Conservation (phyloP, 1,284 basidiomycete species). For the Trichosporon sp. region DNA sequence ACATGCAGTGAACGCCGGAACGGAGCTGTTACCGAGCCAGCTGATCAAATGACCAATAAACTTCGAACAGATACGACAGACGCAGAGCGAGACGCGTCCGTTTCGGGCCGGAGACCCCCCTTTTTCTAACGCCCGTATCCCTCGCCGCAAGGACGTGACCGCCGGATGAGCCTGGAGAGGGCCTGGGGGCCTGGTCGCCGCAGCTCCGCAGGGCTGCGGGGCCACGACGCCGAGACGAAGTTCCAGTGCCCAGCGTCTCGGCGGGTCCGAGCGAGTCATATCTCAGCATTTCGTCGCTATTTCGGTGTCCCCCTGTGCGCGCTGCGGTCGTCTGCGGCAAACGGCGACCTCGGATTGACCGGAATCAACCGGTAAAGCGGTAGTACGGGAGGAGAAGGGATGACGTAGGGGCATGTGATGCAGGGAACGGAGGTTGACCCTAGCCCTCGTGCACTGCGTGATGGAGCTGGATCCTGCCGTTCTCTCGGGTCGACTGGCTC, state of each 20-base stretch:
- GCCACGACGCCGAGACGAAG: not conserved
- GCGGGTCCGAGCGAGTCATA: not conserved
- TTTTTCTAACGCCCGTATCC: not conserved
- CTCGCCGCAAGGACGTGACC: not conserved
- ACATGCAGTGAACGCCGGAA: not conserved
- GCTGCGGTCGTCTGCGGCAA: not conserved
- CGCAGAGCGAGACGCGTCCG: not conserved
- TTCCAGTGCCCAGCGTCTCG: not conserved
- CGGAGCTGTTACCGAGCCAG: not conserved
- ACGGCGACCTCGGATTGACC: not conserved
- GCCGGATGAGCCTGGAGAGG: not conserved
- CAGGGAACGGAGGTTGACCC: not conserved
- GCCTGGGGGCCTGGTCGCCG: not conserved
- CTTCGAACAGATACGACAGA: not conserved
- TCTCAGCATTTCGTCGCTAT: not conserved
- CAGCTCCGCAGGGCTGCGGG: not conserved
- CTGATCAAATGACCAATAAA: not conserved
- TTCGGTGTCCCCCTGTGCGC: not conserved
- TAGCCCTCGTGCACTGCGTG: constrained; percentile 7
- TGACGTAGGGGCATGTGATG: constrained; percentile 8
- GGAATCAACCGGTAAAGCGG: not conserved
- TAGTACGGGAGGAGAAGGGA: not conserved
- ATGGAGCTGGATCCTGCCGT: not conserved
- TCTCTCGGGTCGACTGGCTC: not conserved
- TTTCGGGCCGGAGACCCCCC: not conserved